These are phyloP conservation scores for Corchorus olitorius DNA, from an alignment of 345 rosid genomes.

Conservation along the genomic window DNA sequence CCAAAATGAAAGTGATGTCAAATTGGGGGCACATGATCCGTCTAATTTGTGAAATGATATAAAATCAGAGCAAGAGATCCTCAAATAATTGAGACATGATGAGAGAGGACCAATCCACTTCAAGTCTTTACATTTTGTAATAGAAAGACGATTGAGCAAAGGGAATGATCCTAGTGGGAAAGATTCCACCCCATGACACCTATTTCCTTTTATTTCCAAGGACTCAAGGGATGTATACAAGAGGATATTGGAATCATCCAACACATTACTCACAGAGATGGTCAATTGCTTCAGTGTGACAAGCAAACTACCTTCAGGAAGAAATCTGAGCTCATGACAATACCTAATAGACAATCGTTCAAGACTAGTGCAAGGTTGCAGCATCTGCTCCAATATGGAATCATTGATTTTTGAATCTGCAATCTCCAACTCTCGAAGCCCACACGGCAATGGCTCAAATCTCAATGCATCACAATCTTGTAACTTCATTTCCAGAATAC, in stretches of 20 bases:
- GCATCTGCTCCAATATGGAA: background rate
- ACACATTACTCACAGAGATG: fast-evolving
- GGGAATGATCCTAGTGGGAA: too few relatives aligned
- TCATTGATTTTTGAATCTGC: background rate
- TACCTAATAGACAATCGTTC: background rate
- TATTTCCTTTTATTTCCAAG: fast-evolving
- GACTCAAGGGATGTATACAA: background rate
- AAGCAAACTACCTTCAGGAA: background rate
- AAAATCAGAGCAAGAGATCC: too few relatives aligned
- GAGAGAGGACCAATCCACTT: too few relatives aligned
- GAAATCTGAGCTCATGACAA: background rate
- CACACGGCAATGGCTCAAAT: background rate
- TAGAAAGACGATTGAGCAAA: too few relatives aligned
- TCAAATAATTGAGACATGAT: too few relatives aligned
- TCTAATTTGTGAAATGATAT: too few relatives aligned
- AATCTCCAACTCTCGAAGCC: background rate
- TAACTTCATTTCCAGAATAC: background rate
- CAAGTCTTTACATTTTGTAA: too few relatives aligned
- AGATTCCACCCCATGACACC: background rate
- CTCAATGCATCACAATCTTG: background rate
- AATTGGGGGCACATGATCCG: too few relatives aligned
- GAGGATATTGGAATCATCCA: background rate
- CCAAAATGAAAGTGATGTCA: too few relatives aligned
- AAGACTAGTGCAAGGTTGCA: background rate
- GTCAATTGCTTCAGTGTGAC: background rate